Conservation (phyloP, 768 basidiomycete genomes). For the Naganishia kalamii region DNA sequence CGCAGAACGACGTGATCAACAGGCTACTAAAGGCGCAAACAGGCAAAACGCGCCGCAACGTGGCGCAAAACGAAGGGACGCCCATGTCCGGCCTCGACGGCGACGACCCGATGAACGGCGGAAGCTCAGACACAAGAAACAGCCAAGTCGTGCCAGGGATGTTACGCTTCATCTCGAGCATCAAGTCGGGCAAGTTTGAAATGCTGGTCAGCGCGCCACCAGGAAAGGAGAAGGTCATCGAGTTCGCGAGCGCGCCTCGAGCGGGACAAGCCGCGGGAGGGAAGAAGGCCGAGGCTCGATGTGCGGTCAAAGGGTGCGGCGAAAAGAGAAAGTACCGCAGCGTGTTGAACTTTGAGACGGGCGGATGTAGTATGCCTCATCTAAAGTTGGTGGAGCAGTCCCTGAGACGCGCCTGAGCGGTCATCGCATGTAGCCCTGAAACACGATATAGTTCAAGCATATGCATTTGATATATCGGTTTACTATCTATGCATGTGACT, state of each 20-base stretch:
- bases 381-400: conserved; percentile 30
- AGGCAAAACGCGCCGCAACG: conserved; percentile 34
- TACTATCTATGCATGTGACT: background rate
- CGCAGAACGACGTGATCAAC: conserved; percentile 44
- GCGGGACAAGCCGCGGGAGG: background rate
- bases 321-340: conserved; percentile 34
- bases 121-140: background rate
- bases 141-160: background rate
- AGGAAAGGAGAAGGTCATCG: conserved; percentile 28
- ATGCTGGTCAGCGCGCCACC: conserved; percentile 22
- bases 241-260: background rate
- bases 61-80: conserved; percentile 2
- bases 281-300: conserved; percentile 16
- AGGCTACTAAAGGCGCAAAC: conserved; percentile 44
- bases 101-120: conserved; percentile 10
- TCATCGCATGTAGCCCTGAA: no score
- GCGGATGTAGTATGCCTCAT: conserved; percentile 35
- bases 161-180: conserved; percentile 28
- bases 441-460: background rate
- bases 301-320: conserved; percentile 33
- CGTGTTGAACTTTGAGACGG: conserved; percentile 32
- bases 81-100: conserved; percentile 26
- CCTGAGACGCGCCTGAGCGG: background rate
- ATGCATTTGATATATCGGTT: background rate
- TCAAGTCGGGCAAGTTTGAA: conserved; percentile 27